Base-by-base conservation (phyloP, 1,284 basidiomycete species). In the Farysia itapuensis region DNA sequence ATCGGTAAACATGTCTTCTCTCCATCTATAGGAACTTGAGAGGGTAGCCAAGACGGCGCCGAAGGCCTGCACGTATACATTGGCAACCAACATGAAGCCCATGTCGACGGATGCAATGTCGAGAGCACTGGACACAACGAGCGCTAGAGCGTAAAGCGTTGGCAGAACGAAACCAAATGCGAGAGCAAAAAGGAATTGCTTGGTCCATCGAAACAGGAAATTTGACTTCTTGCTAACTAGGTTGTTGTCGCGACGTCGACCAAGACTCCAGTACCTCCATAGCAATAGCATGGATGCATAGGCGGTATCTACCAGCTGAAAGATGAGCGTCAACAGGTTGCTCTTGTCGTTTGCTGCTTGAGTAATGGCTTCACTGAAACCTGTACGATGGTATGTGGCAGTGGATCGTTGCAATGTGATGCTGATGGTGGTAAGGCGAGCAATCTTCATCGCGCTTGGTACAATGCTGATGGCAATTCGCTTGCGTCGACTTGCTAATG, bases 41-140 rank as follows among this genome's bases (percentile, higher is more conserved):
- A 60, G 25, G 15, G 44, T 53, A 4, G 63, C 63, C 7, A 66
- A 46, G 9, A 60, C 52, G 11, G 63, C 58, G 26, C 63, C 63
- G 24, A 61, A 61, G 0, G 52, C 52, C 23, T 63, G 58, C 4
- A 66, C 53, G 37, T 61, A 66, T 26, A 66, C 51, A 29, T 66
- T 66, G 49, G 58, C 53, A n/a, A 66, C 63, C 16, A 66, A 43
- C 43, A 66, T 48, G 53, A 57, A 63, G 16, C 63, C 63, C 43
- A 61, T 46, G 26, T 63, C 46, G 39, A 42, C 43, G 20, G 48
- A 25, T 4, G 28, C 25, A 3, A 63, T 42, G 14, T 29, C 18
- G 3, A 57, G 38, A 4, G 45, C 46, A 23, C 45, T 48, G 23
- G 41, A 53, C 5, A 54, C n/a, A 11, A 66, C 46, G 5, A 66